Base-by-base conservation (phyloP, 495 filamentous ascomycete species). In the Daldinia caldariorum region DNA sequence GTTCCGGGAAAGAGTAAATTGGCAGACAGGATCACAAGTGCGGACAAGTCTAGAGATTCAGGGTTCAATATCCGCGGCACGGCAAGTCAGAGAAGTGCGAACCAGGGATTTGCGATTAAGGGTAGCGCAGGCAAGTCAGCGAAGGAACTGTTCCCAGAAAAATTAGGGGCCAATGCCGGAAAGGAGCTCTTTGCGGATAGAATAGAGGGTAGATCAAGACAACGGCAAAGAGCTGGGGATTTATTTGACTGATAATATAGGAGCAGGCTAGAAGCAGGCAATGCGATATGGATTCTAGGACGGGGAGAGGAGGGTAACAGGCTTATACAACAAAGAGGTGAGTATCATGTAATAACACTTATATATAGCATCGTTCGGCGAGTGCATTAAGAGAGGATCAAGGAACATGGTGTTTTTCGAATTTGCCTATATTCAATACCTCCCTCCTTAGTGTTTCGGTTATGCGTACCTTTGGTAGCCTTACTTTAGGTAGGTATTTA, bases 131-230 rank as follows among this genome's bases (percentile, higher is more conserved):
- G 83, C 9, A 78, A 85, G 10, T 88, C 86, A 1, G 88, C 84
- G 3, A 89, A 86, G 58, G 91, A 94, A 74, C 77, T 94, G 13
- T 94, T 94, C 63, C 90, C 91, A 9, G 83, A 84, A 4, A 90
- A 88, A 65, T 87, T 87, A 61, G 84, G 82, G 31, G 77, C 74
- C 14, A 92, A 92, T 77, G 78, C 86, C 6, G 87, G 86, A 29
- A 94, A 92, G 78, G 91, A 93, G 74, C 79, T 94, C 6, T 93
- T 94, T 63, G 78, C 78, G 1, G 82, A 84, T 34, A 81, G 78
- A 60, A 34, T 86, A 6, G 83, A 83, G 39, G 82, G 81, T 2
- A 78, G 85, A 66, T 74, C 80, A 0, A 69, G 76, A 45, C 80
- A 79, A 58, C 79, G 86, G 57, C 82, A 84, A 61, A 84, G 74